phyloP scores from a whole-genome alignment of 306 rosid species.

The Dalbergia oliveri region DNA sequence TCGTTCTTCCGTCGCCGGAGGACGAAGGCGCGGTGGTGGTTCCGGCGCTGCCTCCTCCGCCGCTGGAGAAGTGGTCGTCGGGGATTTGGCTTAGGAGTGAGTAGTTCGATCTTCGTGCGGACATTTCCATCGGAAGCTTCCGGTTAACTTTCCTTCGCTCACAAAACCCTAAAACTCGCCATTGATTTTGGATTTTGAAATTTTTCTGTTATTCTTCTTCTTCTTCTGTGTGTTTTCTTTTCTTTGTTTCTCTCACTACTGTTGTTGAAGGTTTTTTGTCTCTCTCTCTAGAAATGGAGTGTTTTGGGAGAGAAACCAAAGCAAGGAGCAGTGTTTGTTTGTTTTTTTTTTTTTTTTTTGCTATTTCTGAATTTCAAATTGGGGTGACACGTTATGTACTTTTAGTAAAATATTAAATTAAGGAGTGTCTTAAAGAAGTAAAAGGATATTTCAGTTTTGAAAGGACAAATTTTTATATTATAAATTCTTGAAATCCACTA shows the following conservation, averaged over 20 bases:
- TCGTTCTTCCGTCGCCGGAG: slow-evolving; percentile 72
- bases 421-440: no score
- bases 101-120: slow-evolving; percentile 88
- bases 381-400: not conserved
- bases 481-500: no score
- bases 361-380: slow-evolving; percentile 15
- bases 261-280: not conserved
- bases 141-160: not conserved
- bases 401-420: no score
- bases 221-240: not conserved
- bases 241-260: slow-evolving; percentile 23
- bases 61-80: slow-evolving; percentile 68
- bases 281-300: slow-evolving; percentile 57
- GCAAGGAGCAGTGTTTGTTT: slow-evolving; percentile 16
- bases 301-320: slow-evolving; percentile 42
- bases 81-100: slow-evolving; percentile 79
- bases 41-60: slow-evolving; percentile 29
- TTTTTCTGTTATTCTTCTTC: not conserved
- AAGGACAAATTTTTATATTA: no score
- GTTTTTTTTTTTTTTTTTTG: not conserved
- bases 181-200: slow-evolving; percentile 47
- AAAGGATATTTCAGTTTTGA: no score
- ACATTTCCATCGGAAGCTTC: slow-evolving; percentile 74
- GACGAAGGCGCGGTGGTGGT: slow-evolving; percentile 58
- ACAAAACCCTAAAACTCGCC: slow-evolving; percentile 74